Conservation (phyloP, 495 filamentous ascomycete genomes). For the Geopyxis carbonaria region DNA sequence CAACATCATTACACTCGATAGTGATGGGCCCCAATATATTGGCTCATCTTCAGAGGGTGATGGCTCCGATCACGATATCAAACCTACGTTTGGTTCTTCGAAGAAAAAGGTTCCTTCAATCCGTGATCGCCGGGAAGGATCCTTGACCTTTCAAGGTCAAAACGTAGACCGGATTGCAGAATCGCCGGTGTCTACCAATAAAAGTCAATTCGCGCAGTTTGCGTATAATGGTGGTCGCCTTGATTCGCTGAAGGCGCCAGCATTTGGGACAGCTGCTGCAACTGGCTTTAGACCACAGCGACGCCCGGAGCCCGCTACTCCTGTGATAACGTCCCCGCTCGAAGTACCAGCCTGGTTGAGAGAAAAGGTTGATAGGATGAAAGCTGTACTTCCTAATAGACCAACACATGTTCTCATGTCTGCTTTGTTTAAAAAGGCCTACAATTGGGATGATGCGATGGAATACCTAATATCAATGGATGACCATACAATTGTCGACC, state of each 20-base stretch:
- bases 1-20: conserved; percentile 15
- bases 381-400: conserved; percentile 34
- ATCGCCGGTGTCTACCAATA: conserved; percentile 7
- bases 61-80: conserved; percentile 41
- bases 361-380: conserved; percentile 40
- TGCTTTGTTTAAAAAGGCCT: conserved; percentile 35
- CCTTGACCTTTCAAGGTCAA: conserved; percentile 1
- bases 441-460: conserved; percentile 44
- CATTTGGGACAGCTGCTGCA: neutral
- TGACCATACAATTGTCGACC: no score
- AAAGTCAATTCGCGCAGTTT: neutral
- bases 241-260: conserved; percentile 19
- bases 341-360: conserved; percentile 35
- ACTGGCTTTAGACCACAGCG: conserved; percentile 12
- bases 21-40: conserved; percentile 41
- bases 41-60: conserved; percentile 44
- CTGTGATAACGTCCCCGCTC: conserved; percentile 32
- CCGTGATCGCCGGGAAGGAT: conserved; percentile 15
- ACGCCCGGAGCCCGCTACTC: conserved; percentile 39
- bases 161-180: conserved; percentile 11
- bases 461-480: conserved; percentile 32
- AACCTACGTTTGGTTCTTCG: conserved; percentile 30
- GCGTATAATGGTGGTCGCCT: conserved; percentile 10
- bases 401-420: conserved; percentile 35
- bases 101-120: conserved; percentile 14